Conservation (phyloP, 2,329 filamentous ascomycete species). For the Paracoccidioides lutzii region DNA sequence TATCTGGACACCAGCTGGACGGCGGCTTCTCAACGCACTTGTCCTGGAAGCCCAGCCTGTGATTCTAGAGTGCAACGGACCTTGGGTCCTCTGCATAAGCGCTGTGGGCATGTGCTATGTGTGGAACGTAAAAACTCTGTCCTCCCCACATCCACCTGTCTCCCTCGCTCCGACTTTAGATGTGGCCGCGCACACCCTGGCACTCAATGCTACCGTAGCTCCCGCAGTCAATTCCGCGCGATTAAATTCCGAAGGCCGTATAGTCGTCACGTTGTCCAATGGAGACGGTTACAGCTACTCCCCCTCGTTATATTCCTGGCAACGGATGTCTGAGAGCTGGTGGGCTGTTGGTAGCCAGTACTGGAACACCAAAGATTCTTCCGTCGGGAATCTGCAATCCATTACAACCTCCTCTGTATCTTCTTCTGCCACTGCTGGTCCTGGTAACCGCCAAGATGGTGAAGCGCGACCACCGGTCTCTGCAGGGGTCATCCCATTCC, state of each 20-base stretch:
- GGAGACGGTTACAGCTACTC: slow-evolving; percentile 91
- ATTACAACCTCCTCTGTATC: slow-evolving; percentile 39
- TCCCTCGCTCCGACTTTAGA: slow-evolving; percentile 83
- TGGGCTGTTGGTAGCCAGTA: slow-evolving; percentile 97
- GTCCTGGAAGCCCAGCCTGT: slow-evolving; percentile 87
- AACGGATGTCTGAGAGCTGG: slow-evolving; percentile 91
- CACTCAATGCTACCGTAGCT: slow-evolving; percentile 61
- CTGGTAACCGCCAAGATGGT: slow-evolving; percentile 44
- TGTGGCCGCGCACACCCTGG: slow-evolving; percentile 65
- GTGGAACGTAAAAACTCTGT: slow-evolving; percentile 78
- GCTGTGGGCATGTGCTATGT: slow-evolving; percentile 82
- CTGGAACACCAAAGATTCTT: slow-evolving; percentile 94
- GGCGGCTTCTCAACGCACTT: slow-evolving; percentile 71
- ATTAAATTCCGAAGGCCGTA: slow-evolving; percentile 72
- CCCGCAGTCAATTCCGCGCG: slow-evolving; percentile 84
- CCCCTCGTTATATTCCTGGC: slow-evolving; percentile 76
- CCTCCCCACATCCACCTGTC: slow-evolving; percentile 76
- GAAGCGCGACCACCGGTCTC: slow-evolving; percentile 52
- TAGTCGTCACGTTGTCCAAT: slow-evolving; percentile 84
- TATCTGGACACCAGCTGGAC: slow-evolving; percentile 82
- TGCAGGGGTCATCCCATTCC: slow-evolving; percentile 79
- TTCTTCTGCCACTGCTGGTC: not conserved
- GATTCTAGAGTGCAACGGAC: slow-evolving; percentile 77
- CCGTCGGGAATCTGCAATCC: slow-evolving; percentile 66
- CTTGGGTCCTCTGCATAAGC: slow-evolving; percentile 82